phyloP scores from a whole-genome alignment of 2,329 filamentous ascomycete species.

The Fusarium musae region DNA sequence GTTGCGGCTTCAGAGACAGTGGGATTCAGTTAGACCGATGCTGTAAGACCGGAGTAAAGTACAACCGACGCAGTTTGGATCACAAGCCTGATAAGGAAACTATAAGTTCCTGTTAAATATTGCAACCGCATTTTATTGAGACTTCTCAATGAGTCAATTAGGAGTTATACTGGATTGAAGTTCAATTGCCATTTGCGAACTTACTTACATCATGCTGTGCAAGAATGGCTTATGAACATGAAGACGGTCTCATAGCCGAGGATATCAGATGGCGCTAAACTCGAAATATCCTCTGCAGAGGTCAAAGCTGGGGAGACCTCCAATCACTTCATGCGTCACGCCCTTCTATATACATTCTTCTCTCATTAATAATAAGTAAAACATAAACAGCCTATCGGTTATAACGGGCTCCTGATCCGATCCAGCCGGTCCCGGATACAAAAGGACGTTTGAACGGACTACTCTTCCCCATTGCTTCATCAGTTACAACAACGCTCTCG shows the following conservation, averaged over 20 bases:
- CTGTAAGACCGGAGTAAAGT: neutral
- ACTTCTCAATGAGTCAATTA: no score
- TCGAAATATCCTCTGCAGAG: neutral
- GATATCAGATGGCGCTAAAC: neutral
- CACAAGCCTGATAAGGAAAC: neutral
- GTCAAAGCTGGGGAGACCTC: neutral
- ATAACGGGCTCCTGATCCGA: neutral
- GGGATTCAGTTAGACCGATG: neutral
- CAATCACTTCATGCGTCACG: neutral
- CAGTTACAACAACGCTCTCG: neutral
- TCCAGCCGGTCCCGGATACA: neutral
- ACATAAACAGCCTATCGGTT: rapidly evolving
- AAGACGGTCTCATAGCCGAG: neutral
- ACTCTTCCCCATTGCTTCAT: neutral
- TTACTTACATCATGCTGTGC: no score
- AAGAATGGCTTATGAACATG: rapidly evolving
- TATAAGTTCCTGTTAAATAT: no score
- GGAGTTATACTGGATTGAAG: no score
- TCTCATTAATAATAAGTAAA: neutral
- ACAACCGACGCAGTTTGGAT: neutral
- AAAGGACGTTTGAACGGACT: rapidly evolving
- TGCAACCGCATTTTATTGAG: no score
- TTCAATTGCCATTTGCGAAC: no score
- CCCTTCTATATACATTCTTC: neutral
- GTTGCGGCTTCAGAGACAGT: rapidly evolving